Conservation (phyloP, 148 eudicot species). For the Rhododendron williamsianum region DNA sequence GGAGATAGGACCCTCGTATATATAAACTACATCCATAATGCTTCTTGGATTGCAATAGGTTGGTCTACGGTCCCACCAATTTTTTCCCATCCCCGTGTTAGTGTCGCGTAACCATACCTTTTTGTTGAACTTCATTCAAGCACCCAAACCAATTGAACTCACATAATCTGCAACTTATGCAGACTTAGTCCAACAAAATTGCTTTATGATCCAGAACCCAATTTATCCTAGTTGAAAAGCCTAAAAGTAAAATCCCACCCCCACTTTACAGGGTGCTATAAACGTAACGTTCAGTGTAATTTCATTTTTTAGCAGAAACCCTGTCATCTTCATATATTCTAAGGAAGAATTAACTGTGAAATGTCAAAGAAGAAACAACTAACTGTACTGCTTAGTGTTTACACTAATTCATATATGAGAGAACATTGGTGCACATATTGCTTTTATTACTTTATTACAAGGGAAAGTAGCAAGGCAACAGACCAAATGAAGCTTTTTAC, state of each 20-base stretch:
- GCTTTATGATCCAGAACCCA: background rate
- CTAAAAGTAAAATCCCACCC: background rate
- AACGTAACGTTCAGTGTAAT: background rate
- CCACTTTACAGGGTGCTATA: background rate
- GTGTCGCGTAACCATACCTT: background rate
- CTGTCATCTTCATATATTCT: background rate
- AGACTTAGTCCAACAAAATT: background rate
- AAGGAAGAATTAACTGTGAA: background rate
- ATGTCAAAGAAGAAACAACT: background rate
- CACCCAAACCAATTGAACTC: background rate
- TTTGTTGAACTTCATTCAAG: background rate
- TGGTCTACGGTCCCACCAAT: background rate
- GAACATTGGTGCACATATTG: background rate
- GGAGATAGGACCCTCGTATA: background rate
- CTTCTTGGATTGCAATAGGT: background rate
- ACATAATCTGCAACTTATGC: background rate
- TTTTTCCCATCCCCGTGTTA: background rate
- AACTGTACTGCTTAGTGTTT: background rate
- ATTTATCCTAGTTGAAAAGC: background rate
- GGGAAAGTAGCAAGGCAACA: background rate
- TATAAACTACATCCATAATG: background rate
- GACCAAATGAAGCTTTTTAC: too few relatives aligned
- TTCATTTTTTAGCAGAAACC: background rate
- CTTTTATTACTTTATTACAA: background rate
- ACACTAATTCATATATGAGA: background rate